Conservation (phyloP, 257 asterid genomes). For the Ehretia macrophylla region DNA sequence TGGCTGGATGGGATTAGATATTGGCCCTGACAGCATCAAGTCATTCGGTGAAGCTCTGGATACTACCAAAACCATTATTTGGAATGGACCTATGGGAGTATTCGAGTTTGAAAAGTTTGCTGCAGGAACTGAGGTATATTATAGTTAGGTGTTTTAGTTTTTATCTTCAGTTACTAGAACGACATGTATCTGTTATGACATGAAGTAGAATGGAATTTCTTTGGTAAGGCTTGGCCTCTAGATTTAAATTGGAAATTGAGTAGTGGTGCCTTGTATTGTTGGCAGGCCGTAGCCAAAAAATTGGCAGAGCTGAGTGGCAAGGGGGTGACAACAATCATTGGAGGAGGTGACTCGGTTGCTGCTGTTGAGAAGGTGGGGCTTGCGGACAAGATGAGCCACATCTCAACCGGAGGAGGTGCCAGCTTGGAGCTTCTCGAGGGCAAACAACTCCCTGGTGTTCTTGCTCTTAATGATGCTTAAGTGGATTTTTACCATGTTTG, state of each 20-base stretch:
- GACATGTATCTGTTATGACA: no score
- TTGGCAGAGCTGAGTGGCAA: conserved; percentile 84
- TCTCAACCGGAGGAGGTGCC: conserved; percentile 93
- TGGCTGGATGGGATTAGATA: conserved; percentile 90
- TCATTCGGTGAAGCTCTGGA: conserved; percentile 60
- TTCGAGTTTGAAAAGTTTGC: conserved; percentile 88
- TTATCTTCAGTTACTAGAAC: no score
- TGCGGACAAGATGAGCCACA: conserved; percentile 93
- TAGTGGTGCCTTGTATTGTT: no score
- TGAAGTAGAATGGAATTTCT: no score
- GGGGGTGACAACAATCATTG: conserved; percentile 88
- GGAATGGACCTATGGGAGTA: conserved; percentile 95
- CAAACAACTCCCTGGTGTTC: conserved; percentile 76
- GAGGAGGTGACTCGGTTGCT: conserved; percentile 95
- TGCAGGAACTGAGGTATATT: conserved; percentile 71
- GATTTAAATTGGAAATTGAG: no score
- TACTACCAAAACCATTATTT: conserved; percentile 61
- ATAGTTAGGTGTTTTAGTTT: no score
- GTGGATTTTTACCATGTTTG: no score
- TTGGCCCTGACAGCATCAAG: conserved; percentile 73
- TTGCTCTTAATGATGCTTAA: conserved; percentile 72
- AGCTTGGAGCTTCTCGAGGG: conserved; percentile 96
- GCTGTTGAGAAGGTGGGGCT: conserved; percentile 93
- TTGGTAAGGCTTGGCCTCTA: no score
- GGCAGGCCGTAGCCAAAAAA: conserved; percentile 66